Evolutionary conservation across 495 filamentous ascomycete species (phyloP).

Genomic region (Podospora australis): DNA sequence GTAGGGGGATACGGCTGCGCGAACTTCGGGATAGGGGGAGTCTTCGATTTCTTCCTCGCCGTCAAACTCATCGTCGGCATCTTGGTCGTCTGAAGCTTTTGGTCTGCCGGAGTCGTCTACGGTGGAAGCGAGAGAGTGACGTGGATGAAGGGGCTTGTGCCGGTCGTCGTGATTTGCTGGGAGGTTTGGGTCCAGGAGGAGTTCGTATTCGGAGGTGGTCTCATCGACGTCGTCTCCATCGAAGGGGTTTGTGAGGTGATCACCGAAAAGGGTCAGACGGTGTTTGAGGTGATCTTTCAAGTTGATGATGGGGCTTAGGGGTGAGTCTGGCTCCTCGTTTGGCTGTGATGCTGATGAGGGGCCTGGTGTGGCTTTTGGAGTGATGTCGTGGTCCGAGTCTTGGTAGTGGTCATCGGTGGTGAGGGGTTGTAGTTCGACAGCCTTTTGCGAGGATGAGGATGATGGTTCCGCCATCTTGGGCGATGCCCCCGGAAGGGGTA

Average conservation of each 20-base stretch:
- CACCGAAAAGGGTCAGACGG: constrained; percentile 28
- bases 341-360: not conserved
- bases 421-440: not conserved
- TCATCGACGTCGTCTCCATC: constrained; percentile 26
- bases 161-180: constrained; percentile 31
- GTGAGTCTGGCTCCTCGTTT: constrained; percentile 13
- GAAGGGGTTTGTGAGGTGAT: constrained; percentile 12
- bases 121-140: constrained; percentile 20
- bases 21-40: constrained; percentile 67
- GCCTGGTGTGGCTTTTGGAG: constrained; percentile 1
- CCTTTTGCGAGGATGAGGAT: constrained; percentile 8
- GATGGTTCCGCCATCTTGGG: constrained; percentile 15
- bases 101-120: constrained; percentile 33
- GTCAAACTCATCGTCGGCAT: constrained; percentile 1
- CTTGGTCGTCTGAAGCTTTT: constrained; percentile 11
- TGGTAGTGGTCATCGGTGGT: not conserved
- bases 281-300: constrained; percentile 25
- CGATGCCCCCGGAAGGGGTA: constrained; percentile 1
- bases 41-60: constrained; percentile 38
- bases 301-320: constrained; percentile 20
- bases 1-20: constrained; percentile 54
- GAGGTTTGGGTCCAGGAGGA: constrained; percentile 45
- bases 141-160: constrained; percentile 17
- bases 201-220: constrained; percentile 38
- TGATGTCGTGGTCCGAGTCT: not conserved